Evolutionary conservation across 768 basidiomycete species (phyloP).

Genomic region (Calocera cornea): DNA sequence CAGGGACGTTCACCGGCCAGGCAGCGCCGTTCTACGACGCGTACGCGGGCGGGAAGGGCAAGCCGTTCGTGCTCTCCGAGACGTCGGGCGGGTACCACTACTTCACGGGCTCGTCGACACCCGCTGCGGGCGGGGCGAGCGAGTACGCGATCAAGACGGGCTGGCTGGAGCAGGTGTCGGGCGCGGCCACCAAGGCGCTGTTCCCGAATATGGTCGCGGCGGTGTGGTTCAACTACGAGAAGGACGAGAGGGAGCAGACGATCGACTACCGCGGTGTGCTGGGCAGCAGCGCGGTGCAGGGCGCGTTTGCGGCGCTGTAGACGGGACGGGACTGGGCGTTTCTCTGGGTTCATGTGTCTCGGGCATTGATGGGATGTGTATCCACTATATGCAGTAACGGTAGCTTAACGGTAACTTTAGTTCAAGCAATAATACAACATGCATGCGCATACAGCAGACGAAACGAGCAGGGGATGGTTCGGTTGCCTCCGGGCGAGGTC

Average conservation of each 20-base stretch:
- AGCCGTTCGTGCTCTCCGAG: slow-evolving; percentile 13
- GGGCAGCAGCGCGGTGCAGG: background rate
- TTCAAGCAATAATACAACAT: no score
- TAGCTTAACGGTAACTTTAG: no score
- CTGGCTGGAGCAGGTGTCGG: slow-evolving; percentile 12
- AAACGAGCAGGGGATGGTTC: no score
- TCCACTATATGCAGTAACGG: no score
- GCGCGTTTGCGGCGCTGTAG: background rate
- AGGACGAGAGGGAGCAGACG: slow-evolving; percentile 5
- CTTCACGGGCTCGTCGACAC: slow-evolving; percentile 7
- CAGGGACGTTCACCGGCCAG: background rate
- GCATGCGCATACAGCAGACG: no score
- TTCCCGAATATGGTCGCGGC: slow-evolving; percentile 13
- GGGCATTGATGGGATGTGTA: no score
- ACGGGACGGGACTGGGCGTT: background rate
- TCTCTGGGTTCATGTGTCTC: no score
- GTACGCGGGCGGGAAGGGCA: slow-evolving; percentile 4
- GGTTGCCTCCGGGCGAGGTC: no score
- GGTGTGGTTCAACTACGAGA: slow-evolving; percentile 13
- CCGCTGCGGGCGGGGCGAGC: background rate
- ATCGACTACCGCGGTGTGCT: background rate
- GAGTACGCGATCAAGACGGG: slow-evolving; percentile 11
- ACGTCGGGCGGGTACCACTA: slow-evolving; percentile 13
- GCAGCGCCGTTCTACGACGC: background rate
- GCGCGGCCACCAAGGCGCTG: slow-evolving; percentile 9